Evolutionary conservation across 345 rosid genomes (phyloP), one percentile per base, ranked within the genome.

Genomic region (Sapria himalayana): DNA sequence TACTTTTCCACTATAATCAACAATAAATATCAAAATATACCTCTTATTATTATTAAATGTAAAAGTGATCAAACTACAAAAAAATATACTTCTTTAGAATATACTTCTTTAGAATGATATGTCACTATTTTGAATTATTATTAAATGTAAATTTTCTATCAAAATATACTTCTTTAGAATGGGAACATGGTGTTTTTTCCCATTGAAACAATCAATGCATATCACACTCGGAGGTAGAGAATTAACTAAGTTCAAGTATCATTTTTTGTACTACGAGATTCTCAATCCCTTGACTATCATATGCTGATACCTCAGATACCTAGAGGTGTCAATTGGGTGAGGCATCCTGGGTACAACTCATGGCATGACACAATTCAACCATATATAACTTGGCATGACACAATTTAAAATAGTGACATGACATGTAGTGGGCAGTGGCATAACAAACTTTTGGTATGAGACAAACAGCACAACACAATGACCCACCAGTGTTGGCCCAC

Each of bases 151-250:
- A 3, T 11, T 39, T 0, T 35, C 33, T 14, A 36, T 15, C 25
- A 24, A 39, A 1, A 29, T 3, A 3, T 7, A 19, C 9, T n/a
- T n/a, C 9, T 17, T 32, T 27, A 20, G 33, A 31, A 45, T 19
- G 4, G 49, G 39, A 3, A 12, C 22, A 6, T 29, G 19, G 5
- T 32, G 10, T 9, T 45, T 25, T 39, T 45, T 45, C 15, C 49
- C 49, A 2, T 19, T 12, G 1, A 45, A 2, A 7, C 39, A 45
- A 17, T 18, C 39, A 18, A n/a, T n/a, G n/a, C n/a, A n/a, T n/a
- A n/a, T n/a, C 21, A 23, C 12, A 37, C 19, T 4, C 7, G 1
- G 2, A 15, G 18, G 23, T 5, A 17, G n/a, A 4, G 1, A 37
- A 9, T 2, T 2, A 16, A 1, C 36, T 35, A 6, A 48, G 3